These are phyloP conservation scores for Aspergillus alliaceus DNA, from an alignment of 2,329 filamentous ascomycete genomes.

Conservation along the genomic window DNA sequence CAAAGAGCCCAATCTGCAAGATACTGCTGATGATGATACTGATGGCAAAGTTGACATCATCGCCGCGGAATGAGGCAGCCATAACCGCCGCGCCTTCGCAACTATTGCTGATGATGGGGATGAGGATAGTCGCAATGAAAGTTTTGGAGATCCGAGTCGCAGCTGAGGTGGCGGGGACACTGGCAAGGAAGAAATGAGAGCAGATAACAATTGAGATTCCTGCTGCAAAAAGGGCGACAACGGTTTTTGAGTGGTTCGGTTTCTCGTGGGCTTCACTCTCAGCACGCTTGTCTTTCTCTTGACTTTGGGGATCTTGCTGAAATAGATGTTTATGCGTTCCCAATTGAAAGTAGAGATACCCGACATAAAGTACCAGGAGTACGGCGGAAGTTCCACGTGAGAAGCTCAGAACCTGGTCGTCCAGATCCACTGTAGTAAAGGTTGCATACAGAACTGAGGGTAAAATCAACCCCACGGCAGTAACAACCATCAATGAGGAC, in stretches of 20 bases:
- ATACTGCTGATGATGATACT: conserved; percentile 73
- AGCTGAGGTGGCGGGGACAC: conserved; percentile 65
- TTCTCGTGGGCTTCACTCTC: neutral
- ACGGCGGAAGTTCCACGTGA: conserved; percentile 71
- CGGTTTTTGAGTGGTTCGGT: neutral
- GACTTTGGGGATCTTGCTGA: conserved; percentile 39
- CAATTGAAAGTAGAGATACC: conserved; percentile 72
- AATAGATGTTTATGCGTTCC: conserved; percentile 69
- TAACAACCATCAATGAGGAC: conserved; percentile 65
- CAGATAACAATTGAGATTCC: conserved; percentile 67
- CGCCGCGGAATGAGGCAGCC: conserved; percentile 63
- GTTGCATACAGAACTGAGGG: conserved; percentile 68
- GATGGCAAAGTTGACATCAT: conserved; percentile 62
- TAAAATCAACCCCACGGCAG: conserved; percentile 69
- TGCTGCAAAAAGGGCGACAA: neutral
- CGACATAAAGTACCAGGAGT: conserved; percentile 64
- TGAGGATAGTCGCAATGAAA: conserved; percentile 70
- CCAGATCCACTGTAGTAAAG: conserved; percentile 39
- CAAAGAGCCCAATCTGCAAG: conserved; percentile 72
- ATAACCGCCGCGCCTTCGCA: conserved; percentile 73
- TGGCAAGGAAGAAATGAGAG: conserved; percentile 69
- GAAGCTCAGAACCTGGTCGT: conserved; percentile 62
- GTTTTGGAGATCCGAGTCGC: conserved; percentile 66
- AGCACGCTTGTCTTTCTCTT: conserved; percentile 4
- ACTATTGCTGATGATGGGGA: conserved; percentile 72